These are phyloP conservation scores for Tulasnella sp. DNA, from an alignment of 768 basidiomycete genomes.

Conservation along the genomic window DNA sequence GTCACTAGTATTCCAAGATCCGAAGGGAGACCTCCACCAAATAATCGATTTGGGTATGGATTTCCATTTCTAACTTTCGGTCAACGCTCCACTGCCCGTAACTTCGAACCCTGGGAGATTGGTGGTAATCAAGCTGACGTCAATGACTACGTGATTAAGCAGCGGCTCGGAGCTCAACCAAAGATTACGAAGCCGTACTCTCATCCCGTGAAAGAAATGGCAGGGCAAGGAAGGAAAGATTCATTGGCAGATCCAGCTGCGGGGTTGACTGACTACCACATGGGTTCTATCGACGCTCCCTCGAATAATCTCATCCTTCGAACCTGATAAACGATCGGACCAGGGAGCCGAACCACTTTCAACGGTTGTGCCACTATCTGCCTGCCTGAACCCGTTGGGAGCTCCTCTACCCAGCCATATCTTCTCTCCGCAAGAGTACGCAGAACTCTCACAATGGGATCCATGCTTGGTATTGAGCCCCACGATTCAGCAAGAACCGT, in stretches of 20 bases:
- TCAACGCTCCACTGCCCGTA: no score
- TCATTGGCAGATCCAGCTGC: no score
- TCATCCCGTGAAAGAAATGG: no score
- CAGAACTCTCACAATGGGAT: neutral
- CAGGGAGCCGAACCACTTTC: neutral
- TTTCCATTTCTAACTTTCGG: neutral
- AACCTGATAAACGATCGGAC: neutral
- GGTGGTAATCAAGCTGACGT: no score
- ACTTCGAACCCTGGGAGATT: no score
- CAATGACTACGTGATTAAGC: no score
- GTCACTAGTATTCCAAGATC: neutral
- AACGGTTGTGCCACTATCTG: neutral
- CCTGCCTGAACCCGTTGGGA: neutral
- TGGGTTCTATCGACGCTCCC: neutral
- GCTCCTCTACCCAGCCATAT: neutral
- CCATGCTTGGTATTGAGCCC: neutral
- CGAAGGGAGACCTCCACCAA: neutral
- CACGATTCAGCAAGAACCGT: neutral
- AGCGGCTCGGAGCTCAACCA: no score
- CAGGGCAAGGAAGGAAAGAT: no score
- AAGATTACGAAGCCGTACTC: no score
- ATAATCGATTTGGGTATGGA: neutral
- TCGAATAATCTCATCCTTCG: neutral
- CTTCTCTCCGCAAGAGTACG: neutral
- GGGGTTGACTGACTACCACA: neutral